Evolutionary conservation across 331 rosid species (phyloP), one percentile per base, ranked within the genome.

Genomic region (Erythrophleum ivorense): DNA sequence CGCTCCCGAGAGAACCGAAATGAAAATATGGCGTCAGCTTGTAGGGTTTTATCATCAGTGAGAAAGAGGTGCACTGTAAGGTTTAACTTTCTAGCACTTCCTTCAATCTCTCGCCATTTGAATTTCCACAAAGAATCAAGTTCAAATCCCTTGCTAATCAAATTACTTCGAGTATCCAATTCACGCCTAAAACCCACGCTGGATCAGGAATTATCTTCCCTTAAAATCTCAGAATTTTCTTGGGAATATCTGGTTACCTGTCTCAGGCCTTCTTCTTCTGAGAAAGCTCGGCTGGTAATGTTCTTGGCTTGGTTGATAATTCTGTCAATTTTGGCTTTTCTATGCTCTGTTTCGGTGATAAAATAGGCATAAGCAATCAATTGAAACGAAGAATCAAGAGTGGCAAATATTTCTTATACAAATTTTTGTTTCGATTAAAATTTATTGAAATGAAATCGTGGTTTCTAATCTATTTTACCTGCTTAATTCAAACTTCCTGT

Each of bases 251-350:
- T 88, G 19, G n/a, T 86, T 46, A 40, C 83, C 54, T 85, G 89
- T 75, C 89, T 89, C 24, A 53, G 50, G 34, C 86, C 85, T 79
- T 81, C 88, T 50, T 85, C 92, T 50, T 85, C 91, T 4, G 78
- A 74, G 19, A 91, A 88, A 82, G 84, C 91, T 29, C 89, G 64
- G 63, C 70, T 89, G 89, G 95, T 89, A 91, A 74, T 65, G 24
- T 14, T 76, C 31, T 73, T 58, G 46, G 33, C 36, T 60, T 57
- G 3, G 7, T 71, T 76, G 49, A 9, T 59, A 21, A 14, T 65
- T 46, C 67, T 50, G 18, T 60, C 8, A 9, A 40, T 70, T 68
- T 62, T n/a, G 50, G n/a, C 14, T 41, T 46, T 46, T 46, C 36
- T 60, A 6, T 21, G 13, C 19, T 33, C 52, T n/a, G 1, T 29